These are phyloP conservation scores for Carallia brachiata DNA, from an alignment of 345 rosid species.

Conservation along the genomic window DNA sequence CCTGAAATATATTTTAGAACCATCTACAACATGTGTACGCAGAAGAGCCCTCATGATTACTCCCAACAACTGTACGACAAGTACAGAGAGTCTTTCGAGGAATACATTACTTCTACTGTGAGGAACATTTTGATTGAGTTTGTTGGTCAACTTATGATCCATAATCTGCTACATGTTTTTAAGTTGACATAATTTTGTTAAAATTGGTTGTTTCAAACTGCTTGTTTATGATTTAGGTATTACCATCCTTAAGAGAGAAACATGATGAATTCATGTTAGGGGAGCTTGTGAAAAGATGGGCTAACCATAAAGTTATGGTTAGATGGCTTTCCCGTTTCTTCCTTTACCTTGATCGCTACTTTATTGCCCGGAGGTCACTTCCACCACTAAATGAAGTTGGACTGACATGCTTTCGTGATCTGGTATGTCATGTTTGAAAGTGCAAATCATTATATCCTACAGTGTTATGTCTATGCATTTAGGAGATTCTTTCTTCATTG, in stretches of 20 bases:
- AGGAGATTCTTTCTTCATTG: not conserved
- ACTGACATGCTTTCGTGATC: constrained; percentile 35
- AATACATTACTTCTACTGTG: constrained; percentile 28
- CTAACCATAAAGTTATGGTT: constrained; percentile 50
- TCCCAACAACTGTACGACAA: constrained; percentile 36
- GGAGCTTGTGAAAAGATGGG: constrained; percentile 54
- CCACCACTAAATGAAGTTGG: constrained; percentile 48
- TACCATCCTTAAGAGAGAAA: constrained; percentile 46
- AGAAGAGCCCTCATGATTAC: constrained; percentile 36
- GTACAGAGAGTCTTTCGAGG: constrained; percentile 26
- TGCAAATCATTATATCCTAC: not conserved
- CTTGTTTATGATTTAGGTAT: constrained; percentile 27
- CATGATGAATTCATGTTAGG: constrained; percentile 49
- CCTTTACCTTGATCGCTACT: constrained; percentile 49
- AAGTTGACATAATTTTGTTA: not conserved
- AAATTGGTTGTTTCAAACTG: not conserved
- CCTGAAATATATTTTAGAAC: constrained; percentile 19
- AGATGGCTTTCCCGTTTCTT: constrained; percentile 55
- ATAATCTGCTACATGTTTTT: not conserved
- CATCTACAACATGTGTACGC: constrained; percentile 43
- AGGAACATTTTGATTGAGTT: not conserved
- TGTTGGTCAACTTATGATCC: not conserved
- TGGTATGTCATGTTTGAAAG: constrained; percentile 17
- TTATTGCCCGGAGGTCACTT: constrained; percentile 32
- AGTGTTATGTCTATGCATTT: not conserved